These are phyloP conservation scores for Helotiales sp. DNA, from an alignment of 2,329 filamentous ascomycete species.

Conservation along the genomic window DNA sequence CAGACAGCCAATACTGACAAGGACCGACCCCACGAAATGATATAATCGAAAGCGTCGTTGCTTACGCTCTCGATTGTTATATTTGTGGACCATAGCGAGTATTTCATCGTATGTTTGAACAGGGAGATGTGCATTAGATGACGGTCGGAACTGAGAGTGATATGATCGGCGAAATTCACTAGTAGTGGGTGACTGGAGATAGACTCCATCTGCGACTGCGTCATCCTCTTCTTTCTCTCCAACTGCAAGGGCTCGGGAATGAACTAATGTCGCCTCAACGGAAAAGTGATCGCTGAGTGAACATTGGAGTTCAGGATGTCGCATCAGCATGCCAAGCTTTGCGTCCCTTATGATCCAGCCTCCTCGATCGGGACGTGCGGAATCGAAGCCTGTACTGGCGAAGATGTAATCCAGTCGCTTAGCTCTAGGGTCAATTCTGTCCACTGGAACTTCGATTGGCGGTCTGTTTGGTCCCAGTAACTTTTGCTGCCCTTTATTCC, in stretches of 20 bases:
- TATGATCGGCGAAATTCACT: slow-evolving; percentile 20
- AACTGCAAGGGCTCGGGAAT: slow-evolving; percentile 21
- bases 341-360: slow-evolving; percentile 70
- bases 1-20: slow-evolving; percentile 71
- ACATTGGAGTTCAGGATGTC: slow-evolving; percentile 78
- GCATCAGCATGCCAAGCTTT: slow-evolving; percentile 76
- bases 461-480: slow-evolving; percentile 64
- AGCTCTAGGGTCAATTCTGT: slow-evolving; percentile 69
- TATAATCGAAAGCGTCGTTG: slow-evolving; percentile 71
- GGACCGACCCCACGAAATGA: slow-evolving; percentile 71
- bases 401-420: slow-evolving; percentile 96
- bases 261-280: slow-evolving; percentile 72
- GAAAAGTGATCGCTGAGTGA: slow-evolving; percentile 95
- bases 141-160: slow-evolving; percentile 27
- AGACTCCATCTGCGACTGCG: slow-evolving; percentile 28
- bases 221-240: slow-evolving; percentile 22
- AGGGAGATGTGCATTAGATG: slow-evolving; percentile 37
- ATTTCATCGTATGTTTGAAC: slow-evolving; percentile 68
- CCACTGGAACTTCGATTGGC: slow-evolving; percentile 59
- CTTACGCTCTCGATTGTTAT: slow-evolving; percentile 66
- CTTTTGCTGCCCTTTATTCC: slow-evolving; percentile 71
- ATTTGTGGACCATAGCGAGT: slow-evolving; percentile 66
- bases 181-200: slow-evolving; percentile 26
- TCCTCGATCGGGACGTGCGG: slow-evolving; percentile 28
- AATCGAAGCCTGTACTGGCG: slow-evolving; percentile 56